Evolutionary conservation across 768 basidiomycete species (phyloP).

Genomic region (Neoboletus magnificus): DNA sequence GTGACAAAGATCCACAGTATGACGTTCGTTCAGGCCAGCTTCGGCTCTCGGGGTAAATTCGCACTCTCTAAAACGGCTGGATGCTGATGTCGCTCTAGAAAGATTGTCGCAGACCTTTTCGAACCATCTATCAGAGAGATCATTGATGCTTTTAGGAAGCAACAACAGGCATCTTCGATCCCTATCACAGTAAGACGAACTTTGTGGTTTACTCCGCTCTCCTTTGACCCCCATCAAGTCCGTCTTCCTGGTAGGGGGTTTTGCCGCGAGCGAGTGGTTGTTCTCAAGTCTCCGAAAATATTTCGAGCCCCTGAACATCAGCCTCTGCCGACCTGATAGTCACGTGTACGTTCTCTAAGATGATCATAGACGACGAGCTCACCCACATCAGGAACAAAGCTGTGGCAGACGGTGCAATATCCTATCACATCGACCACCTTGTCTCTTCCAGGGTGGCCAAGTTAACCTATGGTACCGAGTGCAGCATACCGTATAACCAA

Average conservation of each 20-base stretch:
- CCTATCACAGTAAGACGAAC: constrained; percentile 31
- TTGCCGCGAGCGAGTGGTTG: constrained; percentile 50
- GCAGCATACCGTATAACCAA: constrained; percentile 34
- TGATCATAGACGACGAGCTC: not conserved
- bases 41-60: constrained; percentile 35
- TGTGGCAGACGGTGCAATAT: constrained; percentile 50
- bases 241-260: constrained; percentile 53
- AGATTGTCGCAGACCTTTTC: constrained; percentile 42
- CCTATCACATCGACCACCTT: constrained; percentile 43
- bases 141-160: constrained; percentile 34
- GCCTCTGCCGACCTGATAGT: constrained; percentile 48
- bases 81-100: constrained; percentile 21
- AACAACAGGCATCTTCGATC: constrained; percentile 29
- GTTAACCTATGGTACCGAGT: constrained; percentile 46
- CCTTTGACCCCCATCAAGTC: constrained; percentile 17
- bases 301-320: constrained; percentile 38
- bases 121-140: constrained; percentile 41
- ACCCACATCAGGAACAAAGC: constrained; percentile 41
- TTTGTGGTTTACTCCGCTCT: not conserved
- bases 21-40: constrained; percentile 41
- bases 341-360: constrained; percentile 43
- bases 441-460: constrained; percentile 48
- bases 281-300: constrained; percentile 40
- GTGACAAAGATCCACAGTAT: constrained; percentile 37
- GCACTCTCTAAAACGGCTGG: not conserved